Base-by-base conservation (phyloP, 2,329 filamentous ascomycete genomes). In the Talaromyces sp. region DNA sequence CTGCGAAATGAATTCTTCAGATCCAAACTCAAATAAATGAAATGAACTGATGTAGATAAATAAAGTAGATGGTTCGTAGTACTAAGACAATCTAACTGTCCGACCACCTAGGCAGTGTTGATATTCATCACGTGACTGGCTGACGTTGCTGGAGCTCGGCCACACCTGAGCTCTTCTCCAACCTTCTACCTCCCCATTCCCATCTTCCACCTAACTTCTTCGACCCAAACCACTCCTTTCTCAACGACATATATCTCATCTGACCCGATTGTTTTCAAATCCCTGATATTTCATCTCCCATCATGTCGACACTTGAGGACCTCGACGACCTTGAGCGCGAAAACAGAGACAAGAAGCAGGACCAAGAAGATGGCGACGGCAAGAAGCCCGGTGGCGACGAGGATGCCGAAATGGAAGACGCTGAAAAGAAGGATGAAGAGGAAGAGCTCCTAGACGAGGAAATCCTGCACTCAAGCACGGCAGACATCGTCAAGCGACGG, bases 351-450 rank as follows among this genome's bases (percentile, higher is more conserved):
- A 84, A 76, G 82, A 87, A 85, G 74, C 82, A 87, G 71, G 80
- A 85, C 65, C 80, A 83, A 64, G n/a, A n/a, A n/a, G 77, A 82
- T 63, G 77, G 73, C 45, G 78, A 83, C 61, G 80, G 78, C 59
- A 81, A 83, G 67, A 81, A 84, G 67, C 76, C 79, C 56, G 74
- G 77, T 52, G 77, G 80, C 51, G 86, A 87, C 67, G 88, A 82
- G 44, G 93, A 97, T 78, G 87, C 87, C 46, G 91, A 96, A 52
- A 97, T 97, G 92, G 86, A 93, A 73, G 92, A 97, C 72, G 87
- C 86, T 10, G 86, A 88, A 37, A 81, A 84, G 62, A 81, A 80
- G 58, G 78, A 86, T 52, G 83, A 84, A 66, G 87, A 90, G 65
- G 90, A 93, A 44, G 88, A 95, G 63, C 83, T 92, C 49, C 83